Evolutionary conservation across 345 rosid genomes (phyloP).

Genomic region (Dipteronia sinensis): DNA sequence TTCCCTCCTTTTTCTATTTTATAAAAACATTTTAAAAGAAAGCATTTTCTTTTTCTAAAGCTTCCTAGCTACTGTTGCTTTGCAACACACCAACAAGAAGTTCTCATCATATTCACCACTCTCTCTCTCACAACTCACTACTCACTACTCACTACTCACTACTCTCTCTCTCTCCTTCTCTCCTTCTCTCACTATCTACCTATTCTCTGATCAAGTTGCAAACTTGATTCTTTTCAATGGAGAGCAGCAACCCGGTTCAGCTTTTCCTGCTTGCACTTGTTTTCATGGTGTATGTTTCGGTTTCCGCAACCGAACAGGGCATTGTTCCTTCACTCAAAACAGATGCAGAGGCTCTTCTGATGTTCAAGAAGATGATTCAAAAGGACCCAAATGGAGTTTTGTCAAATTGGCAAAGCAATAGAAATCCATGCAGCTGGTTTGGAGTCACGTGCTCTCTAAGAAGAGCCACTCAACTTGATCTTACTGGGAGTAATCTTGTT

Average conservation of each 20-base stretch:
- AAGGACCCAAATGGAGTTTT: slow-evolving; percentile 66
- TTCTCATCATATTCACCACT: slow-evolving; percentile 53
- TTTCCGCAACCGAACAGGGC: slow-evolving; percentile 30
- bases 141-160: slow-evolving; percentile 36
- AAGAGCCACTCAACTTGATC: slow-evolving; percentile 74
- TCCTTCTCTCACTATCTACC: slow-evolving; percentile 1
- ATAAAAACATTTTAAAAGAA: slow-evolving; percentile 17
- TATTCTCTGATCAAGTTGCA: slow-evolving; percentile 19
- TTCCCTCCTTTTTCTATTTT: slow-evolving; percentile 26
- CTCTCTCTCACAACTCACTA: slow-evolving; percentile 31
- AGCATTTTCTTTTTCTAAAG: slow-evolving; percentile 43
- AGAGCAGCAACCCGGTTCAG: slow-evolving; percentile 34
- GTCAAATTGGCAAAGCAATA: slow-evolving; percentile 56
- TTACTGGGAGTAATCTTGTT: slow-evolving; percentile 50
- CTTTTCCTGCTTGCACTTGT: slow-evolving; percentile 33
- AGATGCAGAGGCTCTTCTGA: slow-evolving; percentile 64
- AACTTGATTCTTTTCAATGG: slow-evolving; percentile 50
- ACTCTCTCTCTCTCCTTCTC: slow-evolving; percentile 24
- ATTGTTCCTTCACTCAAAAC: slow-evolving; percentile 55
- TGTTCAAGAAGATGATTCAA: slow-evolving; percentile 69
- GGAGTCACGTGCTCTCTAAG: slow-evolving; percentile 75
- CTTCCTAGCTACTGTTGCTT: slow-evolving; percentile 26
- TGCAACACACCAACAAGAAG: slow-evolving; percentile 33
- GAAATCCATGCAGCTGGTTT: slow-evolving; percentile 65
- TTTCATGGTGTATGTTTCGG: slow-evolving; percentile 30